Evolutionary conservation across 2,329 filamentous ascomycete genomes (phyloP).

Genomic region (Colletotrichum nymphaeae): DNA sequence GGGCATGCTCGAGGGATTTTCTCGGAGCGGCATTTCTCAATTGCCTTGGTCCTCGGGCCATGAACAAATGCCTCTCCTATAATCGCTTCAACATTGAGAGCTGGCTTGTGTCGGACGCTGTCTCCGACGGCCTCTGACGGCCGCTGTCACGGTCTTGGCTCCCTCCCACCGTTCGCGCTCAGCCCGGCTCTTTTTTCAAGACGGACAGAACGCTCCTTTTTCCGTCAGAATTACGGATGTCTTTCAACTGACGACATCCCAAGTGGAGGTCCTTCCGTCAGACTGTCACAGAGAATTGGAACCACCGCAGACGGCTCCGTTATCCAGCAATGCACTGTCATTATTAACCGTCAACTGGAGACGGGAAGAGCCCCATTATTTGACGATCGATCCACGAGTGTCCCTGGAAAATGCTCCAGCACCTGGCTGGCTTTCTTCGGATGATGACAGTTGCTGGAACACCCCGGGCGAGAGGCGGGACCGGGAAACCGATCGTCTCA

Average conservation of each 20-base stretch:
- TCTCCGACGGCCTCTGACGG: conserved; percentile 14
- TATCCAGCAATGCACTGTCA: neutral
- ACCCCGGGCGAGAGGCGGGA: neutral
- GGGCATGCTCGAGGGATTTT: conserved; percentile 22
- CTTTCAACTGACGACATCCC: neutral
- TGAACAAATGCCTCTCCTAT: neutral
- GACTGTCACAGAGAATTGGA: neutral
- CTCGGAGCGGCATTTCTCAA: neutral
- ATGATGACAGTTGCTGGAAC: conserved; percentile 16
- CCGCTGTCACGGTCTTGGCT: conserved; percentile 29
- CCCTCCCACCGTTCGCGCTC: conserved; percentile 25
- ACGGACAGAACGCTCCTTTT: neutral
- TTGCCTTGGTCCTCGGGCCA: neutral
- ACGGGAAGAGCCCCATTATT: conserved; percentile 21
- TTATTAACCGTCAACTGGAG: conserved; percentile 2
- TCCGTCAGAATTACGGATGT: conserved; percentile 17
- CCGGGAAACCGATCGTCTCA: neutral
- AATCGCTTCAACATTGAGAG: neutral
- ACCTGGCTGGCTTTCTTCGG: conserved; percentile 11
- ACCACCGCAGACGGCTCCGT: neutral
- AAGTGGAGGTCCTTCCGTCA: neutral
- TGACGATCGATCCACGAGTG: conserved; percentile 26
- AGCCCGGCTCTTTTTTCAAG: neutral
- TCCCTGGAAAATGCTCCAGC: conserved; percentile 20
- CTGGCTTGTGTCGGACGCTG: neutral